Conservation (phyloP, 2,329 filamentous ascomycete species). For the Keithomyces neogunnii region DNA sequence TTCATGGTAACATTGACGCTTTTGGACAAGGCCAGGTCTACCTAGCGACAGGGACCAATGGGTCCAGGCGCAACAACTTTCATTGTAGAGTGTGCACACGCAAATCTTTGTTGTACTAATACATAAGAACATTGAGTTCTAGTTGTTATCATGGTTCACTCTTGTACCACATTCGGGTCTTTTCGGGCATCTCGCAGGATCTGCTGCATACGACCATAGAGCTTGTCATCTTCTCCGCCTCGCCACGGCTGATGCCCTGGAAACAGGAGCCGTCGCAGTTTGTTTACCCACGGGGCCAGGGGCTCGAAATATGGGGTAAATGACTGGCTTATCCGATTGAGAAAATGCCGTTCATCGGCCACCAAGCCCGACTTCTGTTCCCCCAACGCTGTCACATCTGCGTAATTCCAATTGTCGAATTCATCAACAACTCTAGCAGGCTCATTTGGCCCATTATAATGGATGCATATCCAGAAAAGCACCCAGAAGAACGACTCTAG, state of each 20-base stretch:
- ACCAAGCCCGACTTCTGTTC: conserved; percentile 14
- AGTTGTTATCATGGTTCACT: no score
- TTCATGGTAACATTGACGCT: no score
- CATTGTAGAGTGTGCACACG: no score
- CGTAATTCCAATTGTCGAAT: conserved; percentile 30
- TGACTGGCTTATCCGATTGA: conserved; percentile 14
- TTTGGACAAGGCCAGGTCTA: no score
- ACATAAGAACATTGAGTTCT: no score
- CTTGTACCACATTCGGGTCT: background rate
- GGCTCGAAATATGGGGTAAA: conserved; percentile 28
- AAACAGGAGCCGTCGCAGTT: conserved; percentile 26
- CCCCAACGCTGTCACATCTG: conserved; percentile 16
- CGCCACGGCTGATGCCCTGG: conserved; percentile 7
- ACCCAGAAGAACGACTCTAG: conserved; percentile 42
- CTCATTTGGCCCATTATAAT: no score
- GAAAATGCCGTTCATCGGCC: conserved; percentile 19
- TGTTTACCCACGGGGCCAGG: conserved; percentile 28
- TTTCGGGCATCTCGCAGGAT: background rate
- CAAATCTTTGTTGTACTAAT: no score
- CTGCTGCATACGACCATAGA: background rate
- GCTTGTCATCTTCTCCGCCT: background rate
- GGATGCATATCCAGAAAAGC: conserved; percentile 38
- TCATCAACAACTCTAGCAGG: conserved; percentile 4
- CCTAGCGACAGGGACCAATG: no score
- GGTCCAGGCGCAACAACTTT: no score